A percentile compares a stretch with the other conserved stretches of the same genome.
Conservation (phyloP, 495 filamentous ascomycete species). For the Jackrogersella minutella region DNA sequence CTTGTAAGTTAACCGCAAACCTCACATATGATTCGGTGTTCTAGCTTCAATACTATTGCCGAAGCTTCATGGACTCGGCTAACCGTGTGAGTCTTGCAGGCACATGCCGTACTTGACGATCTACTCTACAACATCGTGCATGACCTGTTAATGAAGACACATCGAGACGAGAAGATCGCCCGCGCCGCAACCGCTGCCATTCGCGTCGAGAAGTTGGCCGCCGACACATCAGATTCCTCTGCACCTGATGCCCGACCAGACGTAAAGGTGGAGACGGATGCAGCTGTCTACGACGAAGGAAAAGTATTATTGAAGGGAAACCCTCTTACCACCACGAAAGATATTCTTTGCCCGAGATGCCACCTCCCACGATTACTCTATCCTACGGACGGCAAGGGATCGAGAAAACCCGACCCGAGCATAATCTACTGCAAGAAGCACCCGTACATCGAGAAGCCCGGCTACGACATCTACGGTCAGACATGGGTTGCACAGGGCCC, state of each 20-base stretch:
- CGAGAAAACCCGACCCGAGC: slow-evolving; percentile 66
- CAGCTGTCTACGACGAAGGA: slow-evolving; percentile 75
- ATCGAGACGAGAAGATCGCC: slow-evolving; percentile 76
- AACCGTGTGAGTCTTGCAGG: slow-evolving; percentile 46
- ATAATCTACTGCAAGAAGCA: slow-evolving; percentile 78
- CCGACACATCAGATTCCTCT: slow-evolving; percentile 58
- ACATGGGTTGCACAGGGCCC: slow-evolving; percentile 65
- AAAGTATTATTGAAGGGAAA: slow-evolving; percentile 78
- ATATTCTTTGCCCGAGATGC: slow-evolving; percentile 73
- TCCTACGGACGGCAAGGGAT: slow-evolving; percentile 67
- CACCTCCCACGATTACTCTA: slow-evolving; percentile 70
- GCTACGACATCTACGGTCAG: slow-evolving; percentile 85
- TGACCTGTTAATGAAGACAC: slow-evolving; percentile 72
- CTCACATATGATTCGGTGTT: slow-evolving; percentile 11
- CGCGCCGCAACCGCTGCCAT: slow-evolving; percentile 78
- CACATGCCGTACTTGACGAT: slow-evolving; percentile 68
- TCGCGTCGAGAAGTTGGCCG: slow-evolving; percentile 70
- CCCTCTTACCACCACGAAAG: slow-evolving; percentile 73
- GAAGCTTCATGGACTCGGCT: slow-evolving; percentile 12
- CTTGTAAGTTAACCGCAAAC: slow-evolving; percentile 51
- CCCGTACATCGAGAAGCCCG: slow-evolving; percentile 74
- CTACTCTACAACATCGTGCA: slow-evolving; percentile 76
- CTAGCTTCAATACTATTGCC: slow-evolving; percentile 12
- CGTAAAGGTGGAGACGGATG: slow-evolving; percentile 70
- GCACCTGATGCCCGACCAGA: slow-evolving; percentile 54